phyloP scores from a whole-genome alignment of 345 rosid species.

The Moricandia arvensis region DNA sequence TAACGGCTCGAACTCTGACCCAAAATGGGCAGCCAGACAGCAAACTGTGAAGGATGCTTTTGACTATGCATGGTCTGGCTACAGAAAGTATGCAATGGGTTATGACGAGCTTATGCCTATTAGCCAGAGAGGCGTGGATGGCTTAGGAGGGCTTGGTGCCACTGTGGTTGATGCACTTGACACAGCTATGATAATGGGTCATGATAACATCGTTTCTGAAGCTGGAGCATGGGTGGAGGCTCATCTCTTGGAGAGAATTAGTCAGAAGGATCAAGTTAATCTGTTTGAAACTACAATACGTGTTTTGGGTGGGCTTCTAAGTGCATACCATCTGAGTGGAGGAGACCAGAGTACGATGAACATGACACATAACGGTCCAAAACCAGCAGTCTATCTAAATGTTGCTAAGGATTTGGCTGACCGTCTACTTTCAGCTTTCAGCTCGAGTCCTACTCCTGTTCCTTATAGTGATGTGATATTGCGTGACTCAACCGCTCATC shows the following conservation, averaged over 20 bases:
- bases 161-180: constrained; percentile 96
- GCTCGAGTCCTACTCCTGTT: constrained; percentile 77
- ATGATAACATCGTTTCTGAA: constrained; percentile 71
- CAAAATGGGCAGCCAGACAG: constrained; percentile 68
- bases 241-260: constrained; percentile 74
- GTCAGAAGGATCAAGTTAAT: constrained; percentile 89
- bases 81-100: constrained; percentile 84
- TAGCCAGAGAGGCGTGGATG: constrained; percentile 70
- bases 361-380: constrained; percentile 53
- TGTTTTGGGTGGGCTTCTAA: constrained; percentile 91
- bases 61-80: constrained; percentile 92
- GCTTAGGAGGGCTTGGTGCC: constrained; percentile 97
- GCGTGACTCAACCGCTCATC: constrained; percentile 72
- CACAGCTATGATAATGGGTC: constrained; percentile 97
- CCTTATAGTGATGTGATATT: constrained; percentile 83
- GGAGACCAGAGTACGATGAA: constrained; percentile 54
- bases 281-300: constrained; percentile 98
- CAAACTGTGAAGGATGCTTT: constrained; percentile 80
- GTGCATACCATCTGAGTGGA: constrained; percentile 96
- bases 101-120: constrained; percentile 93
- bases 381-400: constrained; percentile 70
- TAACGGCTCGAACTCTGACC: constrained; percentile 38
- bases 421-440: constrained; percentile 80
- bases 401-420: constrained; percentile 84
- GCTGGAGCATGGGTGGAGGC: constrained; percentile 86